Evolutionary conservation across 1,284 basidiomycete species (phyloP).

Genomic region (Apiotrichum veenhuisii): DNA sequence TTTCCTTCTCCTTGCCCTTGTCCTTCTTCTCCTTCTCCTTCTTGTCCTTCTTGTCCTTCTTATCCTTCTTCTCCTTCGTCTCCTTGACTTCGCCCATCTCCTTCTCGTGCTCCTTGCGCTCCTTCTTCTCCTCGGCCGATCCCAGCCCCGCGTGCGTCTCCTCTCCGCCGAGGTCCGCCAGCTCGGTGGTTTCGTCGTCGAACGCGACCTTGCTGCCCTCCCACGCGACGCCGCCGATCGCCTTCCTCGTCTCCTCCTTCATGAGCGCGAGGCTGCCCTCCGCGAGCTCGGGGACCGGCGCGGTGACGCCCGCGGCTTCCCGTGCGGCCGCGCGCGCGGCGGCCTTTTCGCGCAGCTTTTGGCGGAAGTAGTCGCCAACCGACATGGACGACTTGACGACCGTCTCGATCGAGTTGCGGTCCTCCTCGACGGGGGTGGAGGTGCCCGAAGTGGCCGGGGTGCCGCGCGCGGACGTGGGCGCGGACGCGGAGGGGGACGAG

Average conservation of each 20-base stretch:
- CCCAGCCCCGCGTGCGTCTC: slow-evolving; percentile 17
- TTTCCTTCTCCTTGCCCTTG: slow-evolving; percentile 1
- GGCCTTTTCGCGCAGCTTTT: slow-evolving; percentile 47
- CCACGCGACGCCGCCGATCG: slow-evolving; percentile 33
- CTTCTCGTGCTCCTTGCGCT: background rate
- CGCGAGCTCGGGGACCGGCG: slow-evolving; percentile 19
- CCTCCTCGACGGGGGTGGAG: background rate
- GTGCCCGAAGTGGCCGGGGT: slow-evolving; percentile 3
- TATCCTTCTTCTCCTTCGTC: background rate
- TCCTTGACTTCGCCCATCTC: background rate
- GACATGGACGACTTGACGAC: slow-evolving; percentile 39
- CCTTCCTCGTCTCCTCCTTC: slow-evolving; percentile 27
- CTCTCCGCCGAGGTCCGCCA: slow-evolving; percentile 15
- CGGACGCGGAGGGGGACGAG: slow-evolving; percentile 24
- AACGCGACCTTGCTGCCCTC: slow-evolving; percentile 40
- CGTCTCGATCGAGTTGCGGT: slow-evolving; percentile 29
- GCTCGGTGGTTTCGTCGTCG: slow-evolving; percentile 16
- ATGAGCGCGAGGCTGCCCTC: slow-evolving; percentile 27
- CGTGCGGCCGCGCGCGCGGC: slow-evolving; percentile 30
- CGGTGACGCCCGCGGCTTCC: slow-evolving; percentile 14
- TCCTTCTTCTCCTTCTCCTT: slow-evolving; percentile 12
- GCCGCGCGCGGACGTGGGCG: slow-evolving; percentile 2
- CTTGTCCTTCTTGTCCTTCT: slow-evolving; percentile 4
- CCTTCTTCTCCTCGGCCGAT: slow-evolving; percentile 1
- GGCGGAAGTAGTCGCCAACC: slow-evolving; percentile 48